Evolutionary conservation across 768 basidiomycete genomes (phyloP), one percentile per base, ranked within the genome.

Genomic region (Pleurotus cornucopiae): DNA sequence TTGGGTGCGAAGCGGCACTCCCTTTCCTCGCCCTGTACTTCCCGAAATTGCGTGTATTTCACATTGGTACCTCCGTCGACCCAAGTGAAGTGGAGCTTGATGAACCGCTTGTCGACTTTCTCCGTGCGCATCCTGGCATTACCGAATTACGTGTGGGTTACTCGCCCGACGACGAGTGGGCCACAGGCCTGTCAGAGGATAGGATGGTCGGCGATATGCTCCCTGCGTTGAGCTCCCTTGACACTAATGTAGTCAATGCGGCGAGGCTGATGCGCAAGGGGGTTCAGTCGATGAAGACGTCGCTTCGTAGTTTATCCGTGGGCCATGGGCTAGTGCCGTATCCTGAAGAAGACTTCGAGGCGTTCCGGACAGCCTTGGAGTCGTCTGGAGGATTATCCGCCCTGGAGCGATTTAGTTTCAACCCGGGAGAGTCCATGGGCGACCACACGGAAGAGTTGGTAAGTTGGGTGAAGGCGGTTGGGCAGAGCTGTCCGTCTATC

Each of bases 301-400:
- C 34, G 13, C 49, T 51, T 16, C 21, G 21, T 16, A 34, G 37
- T 14, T 21, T 51, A 9, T 12, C 34, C 30, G 30, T 51, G 14
- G 49, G 49, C 6, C 34, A 51, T 51, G 49, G 49, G 14, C n/a
- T 51, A 21, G 37, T 34, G 26, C 26, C 13, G 30, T 11, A 51
- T 34, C 14, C 49, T n/a, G 49, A 51, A 51, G 49, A 51, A 16
- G 49, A 51, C 30, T 51, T n/a, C n/a, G 49, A 51, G 30, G 23
- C 13, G 12, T 37, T 51, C 25, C 30, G 49, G 13, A 11, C 13
- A n/a, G 30, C 25, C 20, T 9, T 51, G 3, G 49, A 16, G 16
- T 26, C 21, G 6, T 26, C 5, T 4, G 49, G 49, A 16, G 49
- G 49, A 12, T 16, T 51, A 12, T 34, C 16, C 4, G 23, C 49